Evolutionary conservation across 179 eudicot genomes (phyloP).

Genomic region (Actinidia arguta): DNA sequence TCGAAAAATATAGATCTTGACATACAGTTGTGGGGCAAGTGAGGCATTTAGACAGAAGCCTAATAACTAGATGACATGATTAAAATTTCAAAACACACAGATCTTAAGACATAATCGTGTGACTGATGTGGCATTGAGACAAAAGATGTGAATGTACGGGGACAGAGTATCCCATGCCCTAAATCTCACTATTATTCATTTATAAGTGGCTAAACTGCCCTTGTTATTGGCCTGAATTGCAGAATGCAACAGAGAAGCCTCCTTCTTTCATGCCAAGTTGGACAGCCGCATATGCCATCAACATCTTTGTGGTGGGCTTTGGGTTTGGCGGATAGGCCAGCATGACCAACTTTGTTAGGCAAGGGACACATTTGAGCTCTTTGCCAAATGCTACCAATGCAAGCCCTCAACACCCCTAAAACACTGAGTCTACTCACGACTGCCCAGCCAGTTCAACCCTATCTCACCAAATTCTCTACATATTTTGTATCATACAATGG

Average conservation of each 20-base stretch:
- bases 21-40: too few relatives aligned
- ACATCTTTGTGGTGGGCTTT: constrained; percentile 67
- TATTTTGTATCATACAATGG: constrained; percentile 16
- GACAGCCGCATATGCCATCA: constrained; percentile 67
- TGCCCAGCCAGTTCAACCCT: neutral
- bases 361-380: constrained; percentile 75
- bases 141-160: too few relatives aligned
- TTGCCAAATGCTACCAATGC: constrained; percentile 69
- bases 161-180: too few relatives aligned
- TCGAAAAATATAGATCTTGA: too few relatives aligned
- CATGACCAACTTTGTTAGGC: constrained; percentile 66
- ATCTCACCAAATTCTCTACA: neutral
- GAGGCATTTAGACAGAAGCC: too few relatives aligned
- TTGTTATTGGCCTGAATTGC: neutral
- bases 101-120: too few relatives aligned
- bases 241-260: constrained; percentile 81
- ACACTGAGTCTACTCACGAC: constrained; percentile 19
- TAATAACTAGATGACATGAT: too few relatives aligned
- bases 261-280: constrained; percentile 69
- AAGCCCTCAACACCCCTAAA: constrained; percentile 23
- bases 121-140: too few relatives aligned
- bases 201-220: too few relatives aligned
- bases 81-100: too few relatives aligned
- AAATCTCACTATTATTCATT: too few relatives aligned
- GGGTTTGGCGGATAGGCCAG: constrained; percentile 77